Conservation (phyloP, 306 rosid genomes). For the Trifolium subterraneum region DNA sequence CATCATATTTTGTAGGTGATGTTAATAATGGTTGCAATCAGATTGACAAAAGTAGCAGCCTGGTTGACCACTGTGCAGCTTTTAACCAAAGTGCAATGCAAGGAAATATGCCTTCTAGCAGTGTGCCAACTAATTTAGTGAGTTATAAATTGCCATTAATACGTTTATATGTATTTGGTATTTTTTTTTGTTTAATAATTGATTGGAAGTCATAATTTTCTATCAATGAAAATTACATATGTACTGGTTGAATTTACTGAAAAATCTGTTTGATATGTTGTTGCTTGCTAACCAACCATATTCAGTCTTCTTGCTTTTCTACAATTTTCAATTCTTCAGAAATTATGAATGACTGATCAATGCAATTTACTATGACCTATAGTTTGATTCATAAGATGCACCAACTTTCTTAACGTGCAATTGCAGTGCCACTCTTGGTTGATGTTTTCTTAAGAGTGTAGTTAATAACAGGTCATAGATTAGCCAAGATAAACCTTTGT, state of each 20-base stretch:
- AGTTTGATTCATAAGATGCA: slow-evolving; percentile 17
- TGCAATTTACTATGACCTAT: slow-evolving; percentile 8
- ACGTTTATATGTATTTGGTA: slow-evolving; percentile 36
- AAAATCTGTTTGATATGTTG: not conserved
- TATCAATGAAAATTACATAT: slow-evolving; percentile 11
- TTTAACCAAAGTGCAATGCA: slow-evolving; percentile 51
- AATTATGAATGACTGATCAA: slow-evolving; percentile 14
- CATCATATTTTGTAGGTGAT: slow-evolving; percentile 59
- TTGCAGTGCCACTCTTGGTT: slow-evolving; percentile 16
- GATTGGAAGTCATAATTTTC: slow-evolving; percentile 44
- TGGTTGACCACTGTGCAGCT: slow-evolving; percentile 45
- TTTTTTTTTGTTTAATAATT: not conserved
- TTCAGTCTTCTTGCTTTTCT: slow-evolving; percentile 15
- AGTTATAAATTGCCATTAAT: slow-evolving; percentile 45
- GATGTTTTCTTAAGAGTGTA: slow-evolving; percentile 27
- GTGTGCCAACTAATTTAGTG: slow-evolving; percentile 54
- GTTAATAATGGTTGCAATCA: slow-evolving; percentile 47
- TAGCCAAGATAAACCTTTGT: slow-evolving; percentile 18
- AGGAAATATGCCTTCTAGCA: slow-evolving; percentile 50
- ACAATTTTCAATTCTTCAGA: slow-evolving; percentile 20
- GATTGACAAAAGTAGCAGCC: slow-evolving; percentile 55
- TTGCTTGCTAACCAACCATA: slow-evolving; percentile 20
- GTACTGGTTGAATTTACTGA: slow-evolving; percentile 36
- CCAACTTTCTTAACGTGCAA: slow-evolving; percentile 16
- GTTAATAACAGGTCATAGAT: slow-evolving; percentile 30